Percentiles rank a stretch among this genome's conserved stretches.
These are phyloP conservation scores for Coemansia sp. DNA, from an alignment of 192 early-diverging fungal genomes.

Conservation along the genomic window DNA sequence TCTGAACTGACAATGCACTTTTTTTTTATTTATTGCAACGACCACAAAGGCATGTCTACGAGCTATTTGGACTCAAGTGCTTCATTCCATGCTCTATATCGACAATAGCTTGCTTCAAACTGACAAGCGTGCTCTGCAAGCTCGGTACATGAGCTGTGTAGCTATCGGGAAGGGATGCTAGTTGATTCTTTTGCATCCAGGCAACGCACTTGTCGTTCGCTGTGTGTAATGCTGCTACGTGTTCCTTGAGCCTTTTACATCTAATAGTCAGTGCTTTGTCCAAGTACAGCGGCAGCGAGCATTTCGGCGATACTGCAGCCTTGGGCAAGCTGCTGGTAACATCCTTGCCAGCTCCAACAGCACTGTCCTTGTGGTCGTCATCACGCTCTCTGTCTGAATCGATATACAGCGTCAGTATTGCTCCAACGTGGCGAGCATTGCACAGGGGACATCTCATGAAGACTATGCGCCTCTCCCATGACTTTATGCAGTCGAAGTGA, in stretches of 20 bases:
- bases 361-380: neutral
- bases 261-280: neutral
- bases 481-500: neutral
- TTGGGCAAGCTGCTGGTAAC: no score
- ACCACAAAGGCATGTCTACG: neutral
- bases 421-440: neutral
- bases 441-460: neutral
- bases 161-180: neutral
- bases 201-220: neutral
- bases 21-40: neutral
- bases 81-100: neutral
- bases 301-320: neutral
- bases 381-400: neutral
- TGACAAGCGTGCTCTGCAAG: neutral
- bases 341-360: neutral
- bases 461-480: neutral
- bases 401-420: neutral
- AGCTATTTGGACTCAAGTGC: neutral
- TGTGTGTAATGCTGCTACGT: neutral
- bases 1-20: neutral
- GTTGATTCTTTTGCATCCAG: neutral
- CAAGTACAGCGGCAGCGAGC: neutral
- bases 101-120: neutral
- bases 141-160: neutral
- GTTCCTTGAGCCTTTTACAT: neutral